phyloP scores from a whole-genome alignment of 768 basidiomycete genomes.

The Termitomyces sp. region DNA sequence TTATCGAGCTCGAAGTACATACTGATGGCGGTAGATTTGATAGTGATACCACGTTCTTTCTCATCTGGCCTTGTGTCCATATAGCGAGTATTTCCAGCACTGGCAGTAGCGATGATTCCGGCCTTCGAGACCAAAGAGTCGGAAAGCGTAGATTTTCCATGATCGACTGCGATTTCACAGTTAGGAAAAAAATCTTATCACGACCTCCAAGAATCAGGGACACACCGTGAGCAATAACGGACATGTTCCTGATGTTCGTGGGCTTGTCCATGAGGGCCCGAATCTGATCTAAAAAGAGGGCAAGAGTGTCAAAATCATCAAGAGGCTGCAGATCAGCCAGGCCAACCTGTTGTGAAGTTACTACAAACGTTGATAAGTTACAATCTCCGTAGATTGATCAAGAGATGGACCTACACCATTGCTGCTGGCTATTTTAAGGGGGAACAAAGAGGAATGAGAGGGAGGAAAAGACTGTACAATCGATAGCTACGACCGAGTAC shows the following conservation, averaged over 20 bases:
- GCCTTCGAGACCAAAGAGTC: conserved; percentile 98
- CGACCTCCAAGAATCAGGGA: not conserved
- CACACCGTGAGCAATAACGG: conserved; percentile 84
- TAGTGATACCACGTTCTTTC: conserved; percentile 99
- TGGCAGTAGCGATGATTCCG: conserved; percentile 91
- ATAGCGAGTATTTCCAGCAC: conserved; percentile 92
- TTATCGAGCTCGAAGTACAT: conserved; percentile 97
- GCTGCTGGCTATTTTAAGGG: conserved; percentile 6
- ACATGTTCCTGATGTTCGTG: conserved; percentile 92
- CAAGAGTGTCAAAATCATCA: not conserved
- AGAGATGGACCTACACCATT: conserved; percentile 68
- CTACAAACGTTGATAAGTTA: conserved; percentile 37
- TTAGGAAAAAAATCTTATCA: conserved; percentile 2
- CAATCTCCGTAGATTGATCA: conserved; percentile 5
- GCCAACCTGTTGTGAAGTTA: conserved; percentile 78
- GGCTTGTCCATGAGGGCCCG: conserved; percentile 82
- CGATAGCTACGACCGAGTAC: conserved; percentile 8
- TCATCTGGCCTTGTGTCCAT: conserved; percentile 96
- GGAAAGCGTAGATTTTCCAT: conserved; percentile 98
- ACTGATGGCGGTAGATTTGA: conserved; percentile 98
- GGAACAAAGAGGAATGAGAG: not conserved
- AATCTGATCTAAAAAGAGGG: conserved; percentile 59
- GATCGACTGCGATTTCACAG: conserved; percentile 64
- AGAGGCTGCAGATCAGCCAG: not conserved
- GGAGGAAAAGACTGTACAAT: conserved; percentile 1